Evolutionary conservation across 2,329 filamentous ascomycete genomes (phyloP).

Genomic region (Fusarium sulawesiense): DNA sequence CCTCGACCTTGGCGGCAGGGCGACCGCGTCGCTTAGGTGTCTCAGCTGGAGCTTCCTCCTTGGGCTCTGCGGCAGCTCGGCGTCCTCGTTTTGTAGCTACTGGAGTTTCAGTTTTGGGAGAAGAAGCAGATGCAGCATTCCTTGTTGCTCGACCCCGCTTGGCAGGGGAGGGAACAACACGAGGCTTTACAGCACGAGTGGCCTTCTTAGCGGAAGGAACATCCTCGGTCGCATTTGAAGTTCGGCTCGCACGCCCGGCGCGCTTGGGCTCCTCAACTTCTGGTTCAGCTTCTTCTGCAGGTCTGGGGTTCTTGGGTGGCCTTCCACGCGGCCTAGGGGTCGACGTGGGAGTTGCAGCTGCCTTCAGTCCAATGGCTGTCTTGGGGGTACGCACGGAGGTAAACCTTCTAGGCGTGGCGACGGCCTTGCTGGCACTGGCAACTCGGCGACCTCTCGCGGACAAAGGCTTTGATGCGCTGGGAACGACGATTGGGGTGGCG

Average conservation of each 20-base stretch:
- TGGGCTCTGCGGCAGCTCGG: conserved; percentile 15
- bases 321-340: conserved; percentile 42
- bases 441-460: conserved; percentile 22
- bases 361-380: conserved; percentile 24
- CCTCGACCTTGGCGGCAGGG: conserved; percentile 24
- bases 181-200: conserved; percentile 20
- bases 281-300: conserved; percentile 4
- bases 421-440: conserved; percentile 28
- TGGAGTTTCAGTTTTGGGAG: conserved; percentile 7
- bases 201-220: conserved; percentile 14
- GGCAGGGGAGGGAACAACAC: conserved; percentile 34
- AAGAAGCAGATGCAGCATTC: conserved; percentile 13
- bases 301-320: conserved; percentile 35
- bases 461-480: conserved; percentile 23
- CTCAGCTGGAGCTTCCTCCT: neutral
- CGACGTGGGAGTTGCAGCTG: conserved; percentile 15
- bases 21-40: conserved; percentile 40
- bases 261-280: conserved; percentile 7
- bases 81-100: conserved; percentile 22
- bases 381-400: conserved; percentile 11
- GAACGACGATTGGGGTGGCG: conserved; percentile 5
- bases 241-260: neutral
- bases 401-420: conserved; percentile 10
- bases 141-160: conserved; percentile 37
- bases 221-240: neutral